Evolutionary conservation across 768 basidiomycete genomes (phyloP).

Genomic region (Calocera cornea): DNA sequence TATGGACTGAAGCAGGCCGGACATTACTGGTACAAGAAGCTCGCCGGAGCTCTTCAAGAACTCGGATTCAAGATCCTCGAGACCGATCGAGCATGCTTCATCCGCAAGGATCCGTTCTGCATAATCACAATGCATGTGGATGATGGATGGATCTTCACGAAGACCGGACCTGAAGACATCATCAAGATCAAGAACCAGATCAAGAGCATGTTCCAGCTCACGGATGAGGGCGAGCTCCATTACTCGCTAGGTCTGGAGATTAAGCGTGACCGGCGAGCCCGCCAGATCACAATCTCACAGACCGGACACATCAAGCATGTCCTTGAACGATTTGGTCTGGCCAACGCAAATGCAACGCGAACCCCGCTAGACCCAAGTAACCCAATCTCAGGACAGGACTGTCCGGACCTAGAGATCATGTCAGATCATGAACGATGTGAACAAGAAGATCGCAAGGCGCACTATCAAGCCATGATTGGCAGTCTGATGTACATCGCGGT

Average conservation of each 20-base stretch:
- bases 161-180: background rate
- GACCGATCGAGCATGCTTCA: background rate
- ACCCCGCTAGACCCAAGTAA: background rate
- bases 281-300: constrained; percentile 16
- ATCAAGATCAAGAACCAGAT: background rate
- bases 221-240: background rate
- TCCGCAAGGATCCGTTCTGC: background rate
- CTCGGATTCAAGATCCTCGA: constrained; percentile 10
- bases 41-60: background rate
- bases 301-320: constrained; percentile 15
- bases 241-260: background rate
- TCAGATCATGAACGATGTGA: background rate
- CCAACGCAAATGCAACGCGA: background rate
- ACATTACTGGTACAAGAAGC: constrained; percentile 12
- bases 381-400: background rate
- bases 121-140: background rate
- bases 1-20: constrained; percentile 22
- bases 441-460: background rate
- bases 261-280: constrained; percentile 16
- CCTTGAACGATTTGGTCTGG: constrained; percentile 12
- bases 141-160: background rate
- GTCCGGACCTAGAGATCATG: background rate
- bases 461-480: background rate
- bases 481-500: constrained; percentile 11
- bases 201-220: background rate